Evolutionary conservation across 2,329 filamentous ascomycete genomes (phyloP).

Genomic region (Fusarium sacchari): DNA sequence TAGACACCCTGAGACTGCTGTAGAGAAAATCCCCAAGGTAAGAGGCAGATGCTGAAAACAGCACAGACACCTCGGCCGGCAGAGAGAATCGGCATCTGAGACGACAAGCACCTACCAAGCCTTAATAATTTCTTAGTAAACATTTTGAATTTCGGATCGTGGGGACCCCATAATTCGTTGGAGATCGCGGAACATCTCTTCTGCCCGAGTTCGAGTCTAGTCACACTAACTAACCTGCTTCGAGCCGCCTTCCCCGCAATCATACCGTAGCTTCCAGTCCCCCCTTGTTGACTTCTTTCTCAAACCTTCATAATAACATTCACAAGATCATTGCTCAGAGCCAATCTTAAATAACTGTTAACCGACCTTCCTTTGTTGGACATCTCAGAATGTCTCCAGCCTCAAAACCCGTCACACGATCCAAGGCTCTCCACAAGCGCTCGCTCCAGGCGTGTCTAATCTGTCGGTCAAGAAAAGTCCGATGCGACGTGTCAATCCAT

Average conservation of each 20-base stretch:
- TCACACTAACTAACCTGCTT: neutral
- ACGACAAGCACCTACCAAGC: neutral
- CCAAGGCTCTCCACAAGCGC: neutral
- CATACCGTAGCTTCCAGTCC: neutral
- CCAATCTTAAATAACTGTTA: no score
- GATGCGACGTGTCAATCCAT: neutral
- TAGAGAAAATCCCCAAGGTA: neutral
- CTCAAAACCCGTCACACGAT: rapidly evolving
- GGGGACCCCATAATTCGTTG: neutral
- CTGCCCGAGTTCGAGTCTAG: neutral
- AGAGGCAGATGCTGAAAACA: neutral
- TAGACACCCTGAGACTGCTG: rapidly evolving
- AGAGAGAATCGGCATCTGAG: neutral
- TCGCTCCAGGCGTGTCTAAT: neutral
- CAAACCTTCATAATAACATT: no score
- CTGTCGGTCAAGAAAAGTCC: neutral
- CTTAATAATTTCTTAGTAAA: neutral
- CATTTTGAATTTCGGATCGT: neutral
- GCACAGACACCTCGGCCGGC: neutral
- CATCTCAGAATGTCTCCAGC: neutral
- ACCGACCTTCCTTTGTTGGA: no score
- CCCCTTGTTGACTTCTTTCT: neutral
- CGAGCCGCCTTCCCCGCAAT: neutral
- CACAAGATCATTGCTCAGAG: neutral
- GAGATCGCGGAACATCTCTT: neutral